Base-by-base conservation (phyloP, 768 basidiomycete species). In the Rubroboletus pulcherrimus region DNA sequence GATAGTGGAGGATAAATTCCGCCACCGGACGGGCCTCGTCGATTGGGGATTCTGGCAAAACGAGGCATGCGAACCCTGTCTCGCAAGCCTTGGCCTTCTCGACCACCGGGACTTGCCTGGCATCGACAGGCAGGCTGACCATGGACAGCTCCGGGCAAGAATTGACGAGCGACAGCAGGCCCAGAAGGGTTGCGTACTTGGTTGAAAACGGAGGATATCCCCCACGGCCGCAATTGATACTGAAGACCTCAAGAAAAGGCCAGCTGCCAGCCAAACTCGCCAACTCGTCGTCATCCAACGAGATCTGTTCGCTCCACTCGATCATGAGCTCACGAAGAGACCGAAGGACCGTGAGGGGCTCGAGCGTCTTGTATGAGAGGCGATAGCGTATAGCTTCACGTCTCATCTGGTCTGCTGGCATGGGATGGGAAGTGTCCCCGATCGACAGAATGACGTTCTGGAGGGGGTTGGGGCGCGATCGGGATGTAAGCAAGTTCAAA, bases 11-110 rank as follows among this genome's bases (percentile, higher is more conserved):
- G n/a, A n/a, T n/a, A n/a, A n/a, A n/a, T n/a, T n/a, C n/a, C n/a
- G n/a, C n/a, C n/a, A n/a, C 59, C 7, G 52, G 52, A 21, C 26
- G 29, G 1, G 58, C 47, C n/a, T 53, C 10, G 6, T 46, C 37
- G 31, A 64, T 55, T 0, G 62, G 63, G 0, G 63, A 61, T 49
- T 64, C 62, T 3, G 51, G 41, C n/a, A 51, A 21, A 0, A 26
- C 26, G 48, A 60, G 40, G 2, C 4, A 21, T 2, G 8, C 12
- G 30, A 63, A 50, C 7, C 38, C 2, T 5, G 52, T 53, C 14
- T 49, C 14, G 8, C 40, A 34, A 5, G 47, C 17, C 5, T 41
- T 30, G 24, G 34, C 17, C 2, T 43, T 54, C 14, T 50, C 7
- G 21, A 37, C 26, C 38, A 19, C 30, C 17, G 60, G 63, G 5